Percentiles rank a stretch among this genome's conserved stretches.
Conservation (phyloP, 306 rosid genomes). For the Vicia sativa region DNA sequence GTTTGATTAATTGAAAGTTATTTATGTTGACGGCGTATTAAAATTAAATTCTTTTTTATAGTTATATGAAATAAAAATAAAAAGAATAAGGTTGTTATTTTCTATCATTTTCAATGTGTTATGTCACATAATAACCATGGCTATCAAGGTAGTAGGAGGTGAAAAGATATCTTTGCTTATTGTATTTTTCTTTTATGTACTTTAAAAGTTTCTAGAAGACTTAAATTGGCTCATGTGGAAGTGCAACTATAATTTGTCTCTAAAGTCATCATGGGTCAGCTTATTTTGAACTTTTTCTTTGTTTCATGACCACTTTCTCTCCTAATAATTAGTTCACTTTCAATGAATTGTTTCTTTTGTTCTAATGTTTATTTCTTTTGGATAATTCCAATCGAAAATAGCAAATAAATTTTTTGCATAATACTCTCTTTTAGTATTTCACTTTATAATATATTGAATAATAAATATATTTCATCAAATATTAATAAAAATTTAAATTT, state of each 20-base stretch:
- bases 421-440: too few species aligned
- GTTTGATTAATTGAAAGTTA: neutral
- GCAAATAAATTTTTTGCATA: neutral
- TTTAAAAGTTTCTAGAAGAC: conserved; percentile 66
- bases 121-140: neutral
- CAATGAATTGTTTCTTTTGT: conserved; percentile 18
- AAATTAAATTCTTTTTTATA: neutral
- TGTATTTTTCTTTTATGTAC: conserved; percentile 33
- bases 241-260: conserved; percentile 37
- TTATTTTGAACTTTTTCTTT: conserved; percentile 25
- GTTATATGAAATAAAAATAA: neutral
- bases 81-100: conserved; percentile 11
- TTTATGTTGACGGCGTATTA: neutral
- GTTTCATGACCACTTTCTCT: conserved; percentile 20
- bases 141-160: conserved; percentile 52
- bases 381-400: conserved; percentile 31
- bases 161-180: conserved; percentile 45
- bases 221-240: conserved; percentile 32
- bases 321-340: neutral
- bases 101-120: conserved; percentile 47
- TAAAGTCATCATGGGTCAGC: conserved; percentile 58
- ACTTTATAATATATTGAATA: too few species aligned
- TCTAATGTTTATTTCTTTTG: conserved; percentile 16
- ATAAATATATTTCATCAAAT: too few species aligned
- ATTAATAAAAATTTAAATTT: conserved; percentile 18